Base-by-base conservation (phyloP, 306 rosid species). In the Crotalaria pallida region DNA sequence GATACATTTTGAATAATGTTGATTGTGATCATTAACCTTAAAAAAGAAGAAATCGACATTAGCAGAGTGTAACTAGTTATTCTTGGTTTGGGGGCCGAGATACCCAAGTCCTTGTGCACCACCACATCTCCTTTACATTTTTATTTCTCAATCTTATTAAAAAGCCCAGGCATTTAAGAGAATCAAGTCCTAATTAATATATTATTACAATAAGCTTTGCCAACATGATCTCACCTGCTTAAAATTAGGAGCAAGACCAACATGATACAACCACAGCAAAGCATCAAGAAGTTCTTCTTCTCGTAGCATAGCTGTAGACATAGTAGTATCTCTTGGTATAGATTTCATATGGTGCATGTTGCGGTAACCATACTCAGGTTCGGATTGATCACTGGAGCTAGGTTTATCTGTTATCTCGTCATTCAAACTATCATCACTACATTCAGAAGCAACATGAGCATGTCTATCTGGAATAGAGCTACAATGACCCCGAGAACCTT, bases 211-310 rank as follows among this genome's bases (percentile, higher is more conserved):
- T 34, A 56, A 77, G 56, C 8, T 52, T 53, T 60, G 19, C 33
- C 50, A 55, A 21, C 64, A 48, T 9, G 12, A 65, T 72, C 77
- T 84, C 79, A 94, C 98, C 97, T 86, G 96, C 89, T 87, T 90
- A 84, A 90, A 94, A 79, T 88, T 91, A 2, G 96, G 86, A 2
- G 96, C 90, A 80, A 90, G 92, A 65, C 98, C 98, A 72, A 86
- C 80, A 70, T 94, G 90, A 84, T 88, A 94, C 74, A 94, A 81
- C 87, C 95, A 82, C 74, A 94, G 85, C 76, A 94, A 65, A 70
- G 75, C 71, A 82, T 94, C 98, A 67, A 94, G 83, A 51, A 94
- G 92, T 74, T 94, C 98, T 53, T 94, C 98, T 84, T 94, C 98
- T 74, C 55, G 80, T 67, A 94, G 83, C 0, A 80, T 88, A 81